These are phyloP conservation scores for Suillus variegatus DNA, from an alignment of 768 basidiomycete species.

Conservation along the genomic window DNA sequence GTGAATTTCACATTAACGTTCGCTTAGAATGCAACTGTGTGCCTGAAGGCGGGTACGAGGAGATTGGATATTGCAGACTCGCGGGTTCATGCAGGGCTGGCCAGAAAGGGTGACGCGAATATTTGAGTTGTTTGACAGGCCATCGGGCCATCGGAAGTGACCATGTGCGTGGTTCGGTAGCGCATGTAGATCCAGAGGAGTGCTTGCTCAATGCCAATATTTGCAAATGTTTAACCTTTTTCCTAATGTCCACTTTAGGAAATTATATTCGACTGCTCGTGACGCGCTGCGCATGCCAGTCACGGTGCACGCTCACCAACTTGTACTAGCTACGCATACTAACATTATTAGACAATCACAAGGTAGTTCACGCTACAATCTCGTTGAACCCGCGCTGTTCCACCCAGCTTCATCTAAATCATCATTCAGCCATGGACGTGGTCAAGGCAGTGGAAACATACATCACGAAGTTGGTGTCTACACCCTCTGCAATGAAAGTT, in stretches of 20 bases:
- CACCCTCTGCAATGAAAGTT: constrained; percentile 91
- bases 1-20: not conserved
- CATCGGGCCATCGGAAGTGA: too few relatives aligned
- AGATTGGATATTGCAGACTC: not conserved
- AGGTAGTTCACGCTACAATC: not conserved
- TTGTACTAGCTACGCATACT: not conserved
- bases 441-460: constrained; percentile 95
- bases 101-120: not conserved
- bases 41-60: not conserved
- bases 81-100: constrained; percentile 1
- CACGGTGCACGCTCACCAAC: not conserved
- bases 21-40: not conserved
- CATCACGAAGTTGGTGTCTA: constrained; percentile 83
- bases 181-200: not conserved
- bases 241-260: not conserved
- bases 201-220: not conserved
- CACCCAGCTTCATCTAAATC: not conserved
- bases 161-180: not conserved
- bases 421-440: constrained; percentile 71
- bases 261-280: not conserved
- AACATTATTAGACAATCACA: not conserved
- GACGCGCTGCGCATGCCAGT: not conserved
- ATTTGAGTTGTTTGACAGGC: not conserved
- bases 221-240: constrained; percentile 1
- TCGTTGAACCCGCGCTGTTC: not conserved